A percentile compares a stretch with the other conserved stretches of the same genome.
phyloP scores from a whole-genome alignment of 73 alveolate species.

The Tetrahymena thermophila region DNA sequence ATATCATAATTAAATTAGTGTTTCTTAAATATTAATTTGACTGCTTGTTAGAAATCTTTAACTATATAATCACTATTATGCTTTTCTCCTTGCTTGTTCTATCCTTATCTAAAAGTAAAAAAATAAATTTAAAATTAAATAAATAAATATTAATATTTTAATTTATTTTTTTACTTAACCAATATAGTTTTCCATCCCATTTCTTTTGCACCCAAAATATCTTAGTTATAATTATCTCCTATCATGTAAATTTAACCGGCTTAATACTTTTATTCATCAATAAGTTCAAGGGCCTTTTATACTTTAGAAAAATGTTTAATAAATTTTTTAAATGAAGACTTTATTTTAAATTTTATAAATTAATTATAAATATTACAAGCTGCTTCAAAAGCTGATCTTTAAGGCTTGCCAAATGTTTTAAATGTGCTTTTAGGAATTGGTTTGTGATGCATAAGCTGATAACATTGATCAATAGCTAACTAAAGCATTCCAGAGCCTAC shows the following conservation, averaged over 20 bases:
- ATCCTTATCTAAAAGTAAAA: neutral
- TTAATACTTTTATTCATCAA: neutral
- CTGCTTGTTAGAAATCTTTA: neutral
- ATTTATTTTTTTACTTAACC: neutral
- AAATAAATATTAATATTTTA: neutral
- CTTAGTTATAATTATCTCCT: neutral
- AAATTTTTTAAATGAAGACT: too few relatives aligned
- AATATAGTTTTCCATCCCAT: neutral
- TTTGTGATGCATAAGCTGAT: neutral
- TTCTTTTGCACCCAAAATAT: neutral
- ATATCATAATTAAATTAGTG: neutral
- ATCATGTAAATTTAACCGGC: neutral
- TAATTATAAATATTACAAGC: neutral
- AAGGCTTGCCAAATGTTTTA: neutral
- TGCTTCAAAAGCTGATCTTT: neutral
- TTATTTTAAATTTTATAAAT: neutral
- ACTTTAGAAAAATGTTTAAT: neutral
- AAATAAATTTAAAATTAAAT: neutral
- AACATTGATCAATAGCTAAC: neutral
- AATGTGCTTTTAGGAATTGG: neutral
- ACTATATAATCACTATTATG: neutral
- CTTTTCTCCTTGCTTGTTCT: neutral
- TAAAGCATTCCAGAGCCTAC: neutral
- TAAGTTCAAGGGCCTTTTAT: neutral
- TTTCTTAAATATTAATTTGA: neutral